phyloP scores from a whole-genome alignment of 805 yeast species.

The Ogataea degrootiae region DNA sequence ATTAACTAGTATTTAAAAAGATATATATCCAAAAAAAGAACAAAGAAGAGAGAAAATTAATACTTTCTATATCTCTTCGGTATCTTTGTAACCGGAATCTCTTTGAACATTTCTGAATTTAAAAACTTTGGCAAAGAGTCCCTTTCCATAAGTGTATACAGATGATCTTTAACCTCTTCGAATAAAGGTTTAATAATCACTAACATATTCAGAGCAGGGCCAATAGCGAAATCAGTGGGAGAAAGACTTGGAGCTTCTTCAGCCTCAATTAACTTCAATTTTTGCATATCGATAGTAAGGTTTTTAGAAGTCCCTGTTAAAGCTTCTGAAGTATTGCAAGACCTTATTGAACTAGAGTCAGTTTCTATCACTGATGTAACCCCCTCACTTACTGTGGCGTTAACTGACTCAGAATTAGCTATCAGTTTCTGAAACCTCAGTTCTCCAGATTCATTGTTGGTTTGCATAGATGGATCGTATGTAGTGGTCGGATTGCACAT shows the following conservation, averaged over 20 bases:
- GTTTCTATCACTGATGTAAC: not conserved
- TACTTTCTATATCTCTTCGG: not conserved
- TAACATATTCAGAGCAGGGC: constrained; percentile 32
- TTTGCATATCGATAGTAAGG: constrained; percentile 3
- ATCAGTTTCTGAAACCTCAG: not conserved
- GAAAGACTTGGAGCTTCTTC: constrained; percentile 12
- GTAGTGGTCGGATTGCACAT: constrained; percentile 8
- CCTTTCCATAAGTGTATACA: constrained; percentile 57
- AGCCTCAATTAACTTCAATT: constrained; percentile 1
- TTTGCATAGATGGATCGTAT: not conserved
- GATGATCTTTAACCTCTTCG: constrained; percentile 42
- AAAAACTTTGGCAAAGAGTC: constrained; percentile 74
- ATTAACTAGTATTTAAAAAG: not conserved
- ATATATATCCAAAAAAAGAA: not conserved
- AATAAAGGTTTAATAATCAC: constrained; percentile 39
- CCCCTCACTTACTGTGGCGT: not conserved
- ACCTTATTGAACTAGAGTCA: not conserved
- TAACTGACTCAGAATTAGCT: too few relatives aligned
- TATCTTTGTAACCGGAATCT: constrained; percentile 18
- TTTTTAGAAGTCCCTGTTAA: not conserved
- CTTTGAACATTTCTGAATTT: constrained; percentile 34
- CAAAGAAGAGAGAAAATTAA: not conserved
- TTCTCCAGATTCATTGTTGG: not conserved
- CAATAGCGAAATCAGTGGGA: constrained; percentile 32
- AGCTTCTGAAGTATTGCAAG: not conserved